A percentile compares a stretch with the other conserved stretches of the same genome.
phyloP scores from a whole-genome alignment of 805 yeast genomes.

The Candida insectorum region DNA sequence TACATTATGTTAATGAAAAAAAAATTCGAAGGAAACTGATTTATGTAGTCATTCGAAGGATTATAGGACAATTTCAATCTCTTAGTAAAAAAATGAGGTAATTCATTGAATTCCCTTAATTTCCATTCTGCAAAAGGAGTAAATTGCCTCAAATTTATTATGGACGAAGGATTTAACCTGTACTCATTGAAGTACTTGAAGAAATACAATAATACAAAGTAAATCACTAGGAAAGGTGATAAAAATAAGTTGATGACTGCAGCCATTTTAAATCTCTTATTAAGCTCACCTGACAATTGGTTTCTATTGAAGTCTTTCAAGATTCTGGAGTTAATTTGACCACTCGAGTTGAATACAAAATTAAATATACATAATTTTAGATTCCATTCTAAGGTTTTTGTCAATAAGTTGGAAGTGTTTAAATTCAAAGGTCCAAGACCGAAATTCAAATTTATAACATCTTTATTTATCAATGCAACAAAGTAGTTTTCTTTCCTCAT shows the following conservation, averaged over 20 bases:
- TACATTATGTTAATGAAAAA: slow-evolving; percentile 34
- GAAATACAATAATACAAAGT: slow-evolving; percentile 79
- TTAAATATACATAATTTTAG: slow-evolving; percentile 83
- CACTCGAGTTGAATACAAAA: slow-evolving; percentile 76
- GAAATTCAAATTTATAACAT: slow-evolving; percentile 64
- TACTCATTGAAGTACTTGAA: slow-evolving; percentile 91
- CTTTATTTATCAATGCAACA: slow-evolving; percentile 83
- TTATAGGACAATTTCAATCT: slow-evolving; percentile 74
- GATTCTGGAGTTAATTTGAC: slow-evolving; percentile 72
- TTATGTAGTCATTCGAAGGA: slow-evolving; percentile 78
- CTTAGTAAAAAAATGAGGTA: slow-evolving; percentile 81
- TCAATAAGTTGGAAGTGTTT: slow-evolving; percentile 44
- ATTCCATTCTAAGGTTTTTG: slow-evolving; percentile 94
- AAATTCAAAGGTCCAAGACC: slow-evolving; percentile 12
- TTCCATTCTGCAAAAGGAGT: slow-evolving; percentile 96
- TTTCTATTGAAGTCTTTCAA: slow-evolving; percentile 69
- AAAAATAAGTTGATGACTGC: slow-evolving; percentile 79
- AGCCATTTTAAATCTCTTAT: slow-evolving; percentile 79
- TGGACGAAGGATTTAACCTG: slow-evolving; percentile 78
- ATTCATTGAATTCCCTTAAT: slow-evolving; percentile 88
- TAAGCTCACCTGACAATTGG: slow-evolving; percentile 62
- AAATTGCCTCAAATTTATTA: slow-evolving; percentile 71
- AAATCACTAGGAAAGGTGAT: slow-evolving; percentile 82
- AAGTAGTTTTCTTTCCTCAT: slow-evolving; percentile 94
- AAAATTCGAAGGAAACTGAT: slow-evolving; percentile 85